Conservation (phyloP, 257 asterid genomes). For the Salvia rosmarinus region DNA sequence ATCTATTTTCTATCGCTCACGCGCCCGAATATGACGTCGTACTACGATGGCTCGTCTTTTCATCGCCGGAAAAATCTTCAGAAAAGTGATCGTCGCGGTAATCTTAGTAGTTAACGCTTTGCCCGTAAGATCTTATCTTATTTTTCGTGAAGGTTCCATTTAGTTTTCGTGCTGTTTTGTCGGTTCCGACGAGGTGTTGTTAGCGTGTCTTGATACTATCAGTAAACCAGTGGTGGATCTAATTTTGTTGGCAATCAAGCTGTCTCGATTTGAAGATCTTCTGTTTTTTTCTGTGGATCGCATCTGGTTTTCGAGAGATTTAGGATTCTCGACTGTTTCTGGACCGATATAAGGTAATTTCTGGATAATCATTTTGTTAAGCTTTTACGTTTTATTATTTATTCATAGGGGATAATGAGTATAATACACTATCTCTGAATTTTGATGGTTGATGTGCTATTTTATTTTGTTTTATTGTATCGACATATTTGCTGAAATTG, state of each 20-base stretch:
- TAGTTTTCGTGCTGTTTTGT: slow-evolving; percentile 19
- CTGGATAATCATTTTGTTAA: background rate
- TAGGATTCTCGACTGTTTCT: background rate
- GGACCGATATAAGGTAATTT: slow-evolving; percentile 35
- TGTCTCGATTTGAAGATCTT: slow-evolving; percentile 25
- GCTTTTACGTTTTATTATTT: background rate
- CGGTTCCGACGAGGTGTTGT: slow-evolving; percentile 19
- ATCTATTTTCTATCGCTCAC: slow-evolving; percentile 32
- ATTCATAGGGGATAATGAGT: background rate
- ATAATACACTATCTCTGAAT: background rate
- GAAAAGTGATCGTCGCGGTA: slow-evolving; percentile 58
- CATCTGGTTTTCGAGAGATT: slow-evolving; percentile 18
- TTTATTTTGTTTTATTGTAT: background rate
- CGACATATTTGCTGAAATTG: background rate
- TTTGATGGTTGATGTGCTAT: background rate
- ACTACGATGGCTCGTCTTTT: slow-evolving; percentile 52
- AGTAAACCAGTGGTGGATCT: slow-evolving; percentile 28
- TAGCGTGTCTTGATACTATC: slow-evolving; percentile 14
- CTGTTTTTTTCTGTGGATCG: slow-evolving; percentile 34
- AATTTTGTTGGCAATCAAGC: slow-evolving; percentile 19
- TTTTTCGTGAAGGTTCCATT: slow-evolving; percentile 11
- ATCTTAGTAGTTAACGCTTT: slow-evolving; percentile 49
- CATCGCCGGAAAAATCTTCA: slow-evolving; percentile 60
- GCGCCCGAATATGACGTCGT: slow-evolving; percentile 44
- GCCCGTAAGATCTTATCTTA: background rate